Evolutionary conservation across 352 stramenopile species (phyloP).

Genomic region (Pythium guiyangense): DNA sequence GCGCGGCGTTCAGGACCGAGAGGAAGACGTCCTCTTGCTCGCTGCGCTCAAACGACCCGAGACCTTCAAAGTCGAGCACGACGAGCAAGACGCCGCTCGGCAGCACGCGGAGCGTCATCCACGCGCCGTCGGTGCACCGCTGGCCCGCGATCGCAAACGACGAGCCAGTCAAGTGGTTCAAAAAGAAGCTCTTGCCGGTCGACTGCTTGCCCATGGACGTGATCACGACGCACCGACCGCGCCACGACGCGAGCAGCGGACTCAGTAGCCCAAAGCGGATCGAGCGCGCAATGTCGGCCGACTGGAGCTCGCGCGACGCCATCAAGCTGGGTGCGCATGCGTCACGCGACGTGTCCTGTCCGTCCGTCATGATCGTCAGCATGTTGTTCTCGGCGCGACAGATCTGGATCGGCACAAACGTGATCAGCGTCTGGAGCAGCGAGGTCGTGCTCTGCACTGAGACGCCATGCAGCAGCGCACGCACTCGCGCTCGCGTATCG

Average conservation of each 20-base stretch:
- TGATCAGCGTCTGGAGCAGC: conserved; percentile 46
- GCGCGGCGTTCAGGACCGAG: conserved; percentile 60
- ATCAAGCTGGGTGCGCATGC: conserved; percentile 17
- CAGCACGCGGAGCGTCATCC: too few species aligned
- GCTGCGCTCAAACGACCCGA: conserved; percentile 66
- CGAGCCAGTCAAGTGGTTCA: too few species aligned
- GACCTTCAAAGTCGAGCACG: conserved; percentile 76
- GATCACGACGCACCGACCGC: too few species aligned
- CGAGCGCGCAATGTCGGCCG: conserved; percentile 39
- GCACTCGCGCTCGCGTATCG: too few species aligned
- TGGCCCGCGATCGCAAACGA: too few species aligned
- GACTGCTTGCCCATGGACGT: too few species aligned
- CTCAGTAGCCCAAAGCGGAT: too few species aligned
- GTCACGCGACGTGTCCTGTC: conserved; percentile 22
- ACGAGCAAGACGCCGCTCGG: conserved; percentile 41
- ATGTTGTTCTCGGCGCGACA: conserved; percentile 61
- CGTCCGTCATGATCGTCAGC: conserved; percentile 47
- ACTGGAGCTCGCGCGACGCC: conserved; percentile 17
- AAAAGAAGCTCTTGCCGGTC: too few species aligned
- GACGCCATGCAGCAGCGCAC: too few species aligned
- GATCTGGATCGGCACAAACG: conserved; percentile 71
- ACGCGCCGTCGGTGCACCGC: too few species aligned
- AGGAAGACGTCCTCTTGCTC: conserved; percentile 77
- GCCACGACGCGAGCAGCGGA: too few species aligned
- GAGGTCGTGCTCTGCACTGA: too few species aligned